Conservation (phyloP, 805 yeast species). For the Hanseniaspora singularis region DNA sequence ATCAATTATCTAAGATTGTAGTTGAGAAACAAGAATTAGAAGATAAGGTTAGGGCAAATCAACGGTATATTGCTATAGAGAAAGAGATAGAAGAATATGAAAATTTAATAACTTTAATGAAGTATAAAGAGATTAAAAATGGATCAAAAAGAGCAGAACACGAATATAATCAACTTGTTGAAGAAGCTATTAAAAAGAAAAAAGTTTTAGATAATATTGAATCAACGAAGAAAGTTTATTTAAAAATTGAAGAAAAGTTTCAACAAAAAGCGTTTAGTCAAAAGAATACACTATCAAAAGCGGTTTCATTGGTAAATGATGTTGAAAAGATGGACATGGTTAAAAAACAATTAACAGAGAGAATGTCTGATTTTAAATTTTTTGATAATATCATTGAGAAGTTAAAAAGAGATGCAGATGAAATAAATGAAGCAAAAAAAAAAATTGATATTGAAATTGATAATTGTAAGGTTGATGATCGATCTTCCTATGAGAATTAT, state of each 20-base stretch:
- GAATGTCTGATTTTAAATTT: no score
- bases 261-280: no score
- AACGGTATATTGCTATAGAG: slow-evolving; percentile 38
- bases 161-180: slow-evolving; percentile 24
- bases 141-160: slow-evolving; percentile 20
- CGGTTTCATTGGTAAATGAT: no score
- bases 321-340: slow-evolving; percentile 12
- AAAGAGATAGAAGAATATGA: slow-evolving; percentile 38
- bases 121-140: slow-evolving; percentile 31
- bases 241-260: neutral
- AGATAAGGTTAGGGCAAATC: slow-evolving; percentile 30
- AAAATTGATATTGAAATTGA: no score
- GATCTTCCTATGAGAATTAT: no score
- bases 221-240: slow-evolving; percentile 21
- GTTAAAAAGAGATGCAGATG: no score
- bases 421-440: no score
- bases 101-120: slow-evolving; percentile 39
- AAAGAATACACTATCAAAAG: no score
- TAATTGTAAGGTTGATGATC: no score
- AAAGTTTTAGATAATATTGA: slow-evolving; percentile 22
- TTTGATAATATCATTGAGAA: no score
- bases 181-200: slow-evolving; percentile 18
- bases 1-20: slow-evolving; percentile 21
- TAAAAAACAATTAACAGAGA: no score
- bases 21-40: slow-evolving; percentile 21